These are phyloP conservation scores for Chalciporus sphaerocephalus DNA, from an alignment of 768 basidiomycete species.

Conservation along the genomic window DNA sequence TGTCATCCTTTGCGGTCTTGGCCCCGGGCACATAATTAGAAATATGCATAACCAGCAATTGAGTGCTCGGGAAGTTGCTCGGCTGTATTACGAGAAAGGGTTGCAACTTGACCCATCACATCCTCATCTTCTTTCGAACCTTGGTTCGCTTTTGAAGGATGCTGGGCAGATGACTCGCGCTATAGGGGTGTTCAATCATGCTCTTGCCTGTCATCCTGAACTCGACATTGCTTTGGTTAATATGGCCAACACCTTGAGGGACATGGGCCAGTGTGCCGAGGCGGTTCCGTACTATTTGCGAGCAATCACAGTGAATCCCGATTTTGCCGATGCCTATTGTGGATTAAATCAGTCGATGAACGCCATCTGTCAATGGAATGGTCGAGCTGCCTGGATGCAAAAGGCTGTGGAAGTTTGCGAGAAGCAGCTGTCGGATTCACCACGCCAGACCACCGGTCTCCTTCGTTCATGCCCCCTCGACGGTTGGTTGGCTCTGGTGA, in stretches of 20 bases:
- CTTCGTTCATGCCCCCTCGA: conserved; percentile 27
- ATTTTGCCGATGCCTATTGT: conserved; percentile 45
- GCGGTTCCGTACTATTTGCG: conserved; percentile 44
- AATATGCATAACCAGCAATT: conserved; percentile 18
- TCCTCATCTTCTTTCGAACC: conserved; percentile 48
- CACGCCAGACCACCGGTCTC: conserved; percentile 29
- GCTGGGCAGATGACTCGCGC: conserved; percentile 40
- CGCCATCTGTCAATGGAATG: conserved; percentile 45
- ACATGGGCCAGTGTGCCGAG: conserved; percentile 39
- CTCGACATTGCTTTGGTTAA: conserved; percentile 51
- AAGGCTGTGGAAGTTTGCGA: conserved; percentile 36
- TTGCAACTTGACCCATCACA: conserved; percentile 42
- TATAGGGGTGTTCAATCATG: conserved; percentile 40
- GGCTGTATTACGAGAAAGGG: conserved; percentile 43
- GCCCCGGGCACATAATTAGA: conserved; percentile 18
- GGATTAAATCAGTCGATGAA: conserved; percentile 44
- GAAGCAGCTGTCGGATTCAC: conserved; percentile 33
- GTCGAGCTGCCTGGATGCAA: conserved; percentile 37
- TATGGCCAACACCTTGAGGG: conserved; percentile 49
- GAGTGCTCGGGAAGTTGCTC: conserved; percentile 36
- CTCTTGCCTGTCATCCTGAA: conserved; percentile 39
- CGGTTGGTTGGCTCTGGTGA: conserved; percentile 37
- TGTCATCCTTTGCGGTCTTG: conserved; percentile 40
- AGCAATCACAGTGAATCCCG: conserved; percentile 39
- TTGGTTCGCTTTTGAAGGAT: conserved; percentile 49